Percentiles rank a stretch among this genome's conserved stretches.
Evolutionary conservation across 73 alveolate species (phyloP).

Genomic region (Blepharisma stoltei): DNA sequence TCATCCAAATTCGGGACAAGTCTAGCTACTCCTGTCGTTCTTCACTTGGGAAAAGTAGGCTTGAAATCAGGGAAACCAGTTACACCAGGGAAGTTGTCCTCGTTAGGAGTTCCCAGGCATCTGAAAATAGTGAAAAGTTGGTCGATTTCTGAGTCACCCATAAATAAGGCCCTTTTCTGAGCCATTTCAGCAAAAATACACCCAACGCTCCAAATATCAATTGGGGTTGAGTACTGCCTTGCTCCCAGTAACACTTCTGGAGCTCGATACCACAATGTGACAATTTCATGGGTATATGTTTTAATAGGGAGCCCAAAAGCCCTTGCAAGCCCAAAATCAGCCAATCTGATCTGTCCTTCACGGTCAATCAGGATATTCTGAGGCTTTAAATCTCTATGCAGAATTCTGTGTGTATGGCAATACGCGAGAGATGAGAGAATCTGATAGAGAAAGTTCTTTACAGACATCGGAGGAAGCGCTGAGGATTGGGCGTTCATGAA

Average conservation of each 20-base stretch:
- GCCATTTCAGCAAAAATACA: conserved; percentile 53
- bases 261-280: conserved; percentile 95
- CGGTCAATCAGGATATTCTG: conserved; percentile 71
- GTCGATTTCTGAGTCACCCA: conserved; percentile 92
- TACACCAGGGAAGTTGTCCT: conserved; percentile 52
- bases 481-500: conserved; percentile 41
- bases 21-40: conserved; percentile 48
- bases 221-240: conserved; percentile 80
- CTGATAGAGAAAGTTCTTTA: conserved; percentile 67
- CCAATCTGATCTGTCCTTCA: conserved; percentile 76
- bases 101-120: conserved; percentile 92
- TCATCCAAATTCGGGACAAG: conserved; percentile 68
- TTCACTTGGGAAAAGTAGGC: conserved; percentile 77
- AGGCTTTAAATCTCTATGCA: conserved; percentile 88
- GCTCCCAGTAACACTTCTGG: conserved; percentile 88
- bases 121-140: conserved; percentile 78
- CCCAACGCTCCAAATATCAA: conserved; percentile 37
- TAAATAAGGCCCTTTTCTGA: conserved; percentile 84
- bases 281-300: conserved; percentile 90
- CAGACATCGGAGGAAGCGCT: conserved; percentile 26
- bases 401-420: conserved; percentile 78
- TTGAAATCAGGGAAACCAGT: conserved; percentile 73
- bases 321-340: conserved; percentile 95
- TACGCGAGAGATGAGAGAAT: conserved; percentile 67
- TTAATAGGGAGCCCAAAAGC: conserved; percentile 92